Percentiles rank a stretch among this genome's conserved stretches.
Evolutionary conservation across 805 yeast species (phyloP).

Genomic region (Nakazawaea wyomingensis): DNA sequence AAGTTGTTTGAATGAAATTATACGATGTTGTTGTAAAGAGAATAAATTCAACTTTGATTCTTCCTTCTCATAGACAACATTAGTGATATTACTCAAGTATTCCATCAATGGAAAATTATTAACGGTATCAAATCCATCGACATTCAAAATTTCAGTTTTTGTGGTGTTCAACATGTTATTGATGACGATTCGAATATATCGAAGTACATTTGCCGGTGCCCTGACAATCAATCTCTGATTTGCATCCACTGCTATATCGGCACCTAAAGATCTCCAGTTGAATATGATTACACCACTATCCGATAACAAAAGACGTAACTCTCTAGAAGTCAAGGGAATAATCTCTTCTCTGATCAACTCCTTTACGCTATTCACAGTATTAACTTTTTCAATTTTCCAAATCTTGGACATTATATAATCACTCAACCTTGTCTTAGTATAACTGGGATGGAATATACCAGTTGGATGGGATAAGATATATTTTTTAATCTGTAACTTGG

Average conservation of each 20-base stretch:
- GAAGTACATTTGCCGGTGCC: slow-evolving; percentile 23
- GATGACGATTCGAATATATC: slow-evolving; percentile 30
- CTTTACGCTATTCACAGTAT: slow-evolving; percentile 13
- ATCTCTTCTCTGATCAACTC: slow-evolving; percentile 19
- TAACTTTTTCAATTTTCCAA: slow-evolving; percentile 6
- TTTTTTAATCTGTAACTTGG: neutral
- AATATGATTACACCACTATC: slow-evolving; percentile 26
- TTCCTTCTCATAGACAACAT: slow-evolving; percentile 26
- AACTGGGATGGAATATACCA: neutral
- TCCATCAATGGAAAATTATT: neutral
- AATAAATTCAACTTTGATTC: slow-evolving; percentile 22
- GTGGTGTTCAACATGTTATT: slow-evolving; percentile 25
- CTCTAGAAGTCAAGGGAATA: slow-evolving; percentile 24
- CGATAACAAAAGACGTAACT: slow-evolving; percentile 27
- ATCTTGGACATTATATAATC: slow-evolving; percentile 4
- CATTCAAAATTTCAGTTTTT: slow-evolving; percentile 18
- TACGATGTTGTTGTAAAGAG: slow-evolving; percentile 15
- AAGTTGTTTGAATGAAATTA: slow-evolving; percentile 1
- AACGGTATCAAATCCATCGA: slow-evolving; percentile 12
- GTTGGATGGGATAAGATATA: neutral
- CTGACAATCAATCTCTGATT: slow-evolving; percentile 23
- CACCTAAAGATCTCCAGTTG: slow-evolving; percentile 32
- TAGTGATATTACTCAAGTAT: neutral
- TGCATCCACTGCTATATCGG: slow-evolving; percentile 23
- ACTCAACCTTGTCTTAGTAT: neutral